Evolutionary conservation across 768 basidiomycete species (phyloP), one percentile per base, ranked within the genome.

Genomic region (Lepiota brunneoincarnata): DNA sequence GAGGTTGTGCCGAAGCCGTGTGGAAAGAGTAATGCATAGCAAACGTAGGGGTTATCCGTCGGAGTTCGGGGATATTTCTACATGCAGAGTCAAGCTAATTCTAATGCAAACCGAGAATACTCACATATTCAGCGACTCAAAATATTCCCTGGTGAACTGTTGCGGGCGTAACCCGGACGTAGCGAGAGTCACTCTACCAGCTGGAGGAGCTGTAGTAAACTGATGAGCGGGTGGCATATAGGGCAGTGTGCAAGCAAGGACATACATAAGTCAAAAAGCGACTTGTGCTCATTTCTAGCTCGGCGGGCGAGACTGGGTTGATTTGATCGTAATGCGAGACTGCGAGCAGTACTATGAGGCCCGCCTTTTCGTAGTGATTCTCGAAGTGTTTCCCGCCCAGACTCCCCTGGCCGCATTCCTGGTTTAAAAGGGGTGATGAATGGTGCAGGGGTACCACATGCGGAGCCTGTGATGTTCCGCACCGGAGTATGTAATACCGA

Each of bases 361-460:
- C 18, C 20, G 18, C 51, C 57, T 57, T 71, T 15, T 49, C 28
- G 10, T 51, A 46, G 35, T 37, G 61, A 51, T 38, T 63, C 60
- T 47, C 63, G 56, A 36, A 72, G 67, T 46, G 59, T 60, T 6
- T 61, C 49, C 43, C 68, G 66, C 18, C 74, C 76, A 42, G 70
- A 66, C 57, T 77, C 72, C 35, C 71, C 72, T 42, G 79, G 77
- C 57, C 69, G 71, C 70, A 78, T 71, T 23, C 77, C 79, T 4
- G 66, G 49, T 61, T 86, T 88, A 64, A 88, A 87, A 0, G 85
- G 85, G 1, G 84, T 86, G 6, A 77, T 67, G 56, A 86, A 86
- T n/a, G 72, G 72, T 9, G 72, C 68, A 31, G 74, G 67, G 5
- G 67, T 66, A 26, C 43, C 41, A 15, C 53, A 45, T 18, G 45